These are phyloP conservation scores for Spergularia bocconei DNA, from an alignment of 148 eudicot genomes.

Conservation along the genomic window DNA sequence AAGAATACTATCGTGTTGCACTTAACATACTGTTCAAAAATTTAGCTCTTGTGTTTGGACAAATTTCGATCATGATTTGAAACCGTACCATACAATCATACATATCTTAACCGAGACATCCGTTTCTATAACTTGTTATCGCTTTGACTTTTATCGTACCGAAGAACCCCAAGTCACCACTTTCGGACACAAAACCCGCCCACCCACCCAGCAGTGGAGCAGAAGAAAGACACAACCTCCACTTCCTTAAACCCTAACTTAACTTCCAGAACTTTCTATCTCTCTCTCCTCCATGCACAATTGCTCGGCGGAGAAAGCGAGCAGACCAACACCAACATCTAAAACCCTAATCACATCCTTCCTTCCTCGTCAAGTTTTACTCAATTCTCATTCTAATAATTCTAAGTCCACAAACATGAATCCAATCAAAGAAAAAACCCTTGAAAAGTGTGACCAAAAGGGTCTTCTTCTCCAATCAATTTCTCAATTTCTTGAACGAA, in stretches of 20 bases:
- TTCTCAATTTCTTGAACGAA: constrained; percentile 44
- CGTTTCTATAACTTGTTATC: too few relatives aligned
- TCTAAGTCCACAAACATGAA: constrained; percentile 12
- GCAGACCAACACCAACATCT: constrained; percentile 5
- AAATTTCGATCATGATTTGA: too few relatives aligned
- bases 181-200: too few relatives aligned
- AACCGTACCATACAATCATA: too few relatives aligned
- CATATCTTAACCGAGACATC: too few relatives aligned
- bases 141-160: too few relatives aligned
- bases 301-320: constrained; percentile 2
- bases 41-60: too few relatives aligned
- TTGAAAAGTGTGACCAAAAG: constrained; percentile 31
- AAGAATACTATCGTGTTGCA: too few relatives aligned
- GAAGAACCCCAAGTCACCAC: too few relatives aligned
- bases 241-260: constrained; percentile 23
- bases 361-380: constrained; percentile 59
- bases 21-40: too few relatives aligned
- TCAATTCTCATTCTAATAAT: constrained; percentile 8
- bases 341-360: constrained; percentile 28
- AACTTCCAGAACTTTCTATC: constrained; percentile 3
- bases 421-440: constrained; percentile 8
- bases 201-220: too few relatives aligned
- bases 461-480: constrained; percentile 44
- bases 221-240: too few relatives aligned
- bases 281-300: constrained; percentile 14